A percentile compares a stretch with the other conserved stretches of the same genome.
phyloP scores from a whole-genome alignment of 129 eudicot species.

The Silybum marianum region DNA sequence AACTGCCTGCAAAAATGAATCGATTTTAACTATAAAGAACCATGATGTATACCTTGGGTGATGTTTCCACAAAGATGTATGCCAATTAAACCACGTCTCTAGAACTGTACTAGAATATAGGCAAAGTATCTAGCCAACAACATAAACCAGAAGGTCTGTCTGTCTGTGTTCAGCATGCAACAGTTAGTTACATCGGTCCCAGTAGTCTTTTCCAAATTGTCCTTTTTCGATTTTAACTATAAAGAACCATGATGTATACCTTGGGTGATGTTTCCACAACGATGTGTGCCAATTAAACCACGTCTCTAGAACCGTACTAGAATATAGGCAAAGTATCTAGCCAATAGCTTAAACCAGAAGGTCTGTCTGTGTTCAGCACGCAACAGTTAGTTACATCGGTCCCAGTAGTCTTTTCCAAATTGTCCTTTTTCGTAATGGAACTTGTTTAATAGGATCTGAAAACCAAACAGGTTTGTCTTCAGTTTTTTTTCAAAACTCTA shows the following conservation, averaged over 20 bases:
- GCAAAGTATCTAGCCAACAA: slow-evolving; percentile 63
- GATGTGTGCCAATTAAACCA: slow-evolving; percentile 94
- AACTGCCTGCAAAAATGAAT: slow-evolving; percentile 4
- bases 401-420: slow-evolving; percentile 37
- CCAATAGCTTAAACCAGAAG: slow-evolving; percentile 64
- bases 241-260: too few relatives aligned
- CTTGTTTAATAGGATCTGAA: slow-evolving; percentile 61
- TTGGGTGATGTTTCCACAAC: slow-evolving; percentile 75
- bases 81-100: slow-evolving; percentile 98
- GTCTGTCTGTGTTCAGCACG: slow-evolving; percentile 42
- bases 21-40: slow-evolving; percentile 4
- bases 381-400: slow-evolving; percentile 55
- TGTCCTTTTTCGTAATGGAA: slow-evolving; percentile 52
- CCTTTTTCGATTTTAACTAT: too few relatives aligned
- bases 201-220: slow-evolving; percentile 43
- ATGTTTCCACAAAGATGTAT: slow-evolving; percentile 70
- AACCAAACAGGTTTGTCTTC: background rate
- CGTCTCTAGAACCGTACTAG: slow-evolving; percentile 68
- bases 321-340: slow-evolving; percentile 55
- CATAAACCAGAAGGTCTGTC: slow-evolving; percentile 47
- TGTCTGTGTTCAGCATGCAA: slow-evolving; percentile 58
- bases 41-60: slow-evolving; percentile 46
- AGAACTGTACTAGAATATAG: slow-evolving; percentile 58
- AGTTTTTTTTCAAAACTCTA: background rate
- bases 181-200: slow-evolving; percentile 41